phyloP scores from a whole-genome alignment of 768 basidiomycete species.

The Boletus pseudopeckii region DNA sequence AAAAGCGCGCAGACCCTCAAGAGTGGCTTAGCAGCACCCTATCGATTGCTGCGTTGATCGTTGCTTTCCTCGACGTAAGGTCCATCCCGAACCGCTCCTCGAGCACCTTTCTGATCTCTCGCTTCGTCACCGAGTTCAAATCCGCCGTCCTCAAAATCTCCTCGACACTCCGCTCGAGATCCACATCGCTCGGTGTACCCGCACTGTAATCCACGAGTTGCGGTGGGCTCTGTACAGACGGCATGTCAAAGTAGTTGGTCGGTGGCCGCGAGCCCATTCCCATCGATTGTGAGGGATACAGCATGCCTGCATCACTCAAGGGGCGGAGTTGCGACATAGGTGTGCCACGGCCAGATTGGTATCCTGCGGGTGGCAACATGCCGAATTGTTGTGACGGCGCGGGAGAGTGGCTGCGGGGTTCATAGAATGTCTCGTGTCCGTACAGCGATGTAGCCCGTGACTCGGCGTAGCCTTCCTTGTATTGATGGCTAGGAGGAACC shows the following conservation, averaged over 20 bases:
- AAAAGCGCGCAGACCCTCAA: constrained; percentile 3
- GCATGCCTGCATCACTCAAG: constrained; percentile 31
- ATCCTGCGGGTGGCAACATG: constrained; percentile 57
- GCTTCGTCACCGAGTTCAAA: constrained; percentile 88
- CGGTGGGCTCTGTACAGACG: constrained; percentile 49
- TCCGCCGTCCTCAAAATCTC: constrained; percentile 75
- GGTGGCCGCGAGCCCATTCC: constrained; percentile 65
- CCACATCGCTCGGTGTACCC: constrained; percentile 58
- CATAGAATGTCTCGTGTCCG: constrained; percentile 85
- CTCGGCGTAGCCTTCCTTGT: constrained; percentile 72
- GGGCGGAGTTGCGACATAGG: constrained; percentile 48
- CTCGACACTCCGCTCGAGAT: constrained; percentile 73
- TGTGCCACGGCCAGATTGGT: constrained; percentile 76
- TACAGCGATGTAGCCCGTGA: constrained; percentile 79
- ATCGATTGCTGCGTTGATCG: constrained; percentile 79
- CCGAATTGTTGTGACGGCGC: constrained; percentile 62
- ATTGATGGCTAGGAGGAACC: constrained; percentile 73
- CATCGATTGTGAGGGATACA: constrained; percentile 61
- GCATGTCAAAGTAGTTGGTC: constrained; percentile 76
- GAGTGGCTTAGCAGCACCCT: constrained; percentile 55
- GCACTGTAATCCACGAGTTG: constrained; percentile 40
- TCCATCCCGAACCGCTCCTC: constrained; percentile 82
- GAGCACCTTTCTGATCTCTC: constrained; percentile 79
- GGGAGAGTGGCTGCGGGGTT: constrained; percentile 70
- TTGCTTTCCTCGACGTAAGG: constrained; percentile 63